Evolutionary conservation across 495 filamentous ascomycete species (phyloP).

Genomic region (Talaromyces thailandensis): DNA sequence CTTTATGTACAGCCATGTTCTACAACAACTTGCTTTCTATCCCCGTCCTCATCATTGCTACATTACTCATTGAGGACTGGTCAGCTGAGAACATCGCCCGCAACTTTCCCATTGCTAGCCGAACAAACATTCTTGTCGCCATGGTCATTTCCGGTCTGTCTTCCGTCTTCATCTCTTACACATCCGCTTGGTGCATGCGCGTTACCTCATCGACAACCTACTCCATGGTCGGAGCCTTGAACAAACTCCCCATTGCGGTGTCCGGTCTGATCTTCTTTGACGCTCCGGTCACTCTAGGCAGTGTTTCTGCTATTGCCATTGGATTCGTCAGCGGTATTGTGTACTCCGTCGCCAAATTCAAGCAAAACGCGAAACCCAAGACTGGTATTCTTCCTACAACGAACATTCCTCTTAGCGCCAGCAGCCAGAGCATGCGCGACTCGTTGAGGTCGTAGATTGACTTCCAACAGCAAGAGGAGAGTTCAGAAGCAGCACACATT

Average conservation of each 20-base stretch:
- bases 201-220: conserved; percentile 95
- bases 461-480: background rate
- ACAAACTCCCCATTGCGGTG: conserved; percentile 93
- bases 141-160: conserved; percentile 93
- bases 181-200: conserved; percentile 96
- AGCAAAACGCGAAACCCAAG: conserved; percentile 59
- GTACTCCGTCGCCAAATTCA: conserved; percentile 84
- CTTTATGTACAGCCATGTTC: conserved; percentile 73
- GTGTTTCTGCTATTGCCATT: conserved; percentile 77
- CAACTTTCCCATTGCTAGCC: conserved; percentile 77
- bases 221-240: conserved; percentile 94
- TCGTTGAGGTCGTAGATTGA: conserved; percentile 48
- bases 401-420: conserved; percentile 70
- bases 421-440: conserved; percentile 85
- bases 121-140: conserved; percentile 68
- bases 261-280: conserved; percentile 92
- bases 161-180: conserved; percentile 97
- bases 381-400: conserved; percentile 58
- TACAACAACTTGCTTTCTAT: conserved; percentile 99
- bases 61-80: conserved; percentile 87
- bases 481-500: background rate
- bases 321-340: conserved; percentile 91
- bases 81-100: conserved; percentile 68
- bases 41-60: conserved; percentile 76
- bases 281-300: conserved; percentile 85